Conservation (phyloP, 768 basidiomycete genomes). For the Rhodotorula paludigena region DNA sequence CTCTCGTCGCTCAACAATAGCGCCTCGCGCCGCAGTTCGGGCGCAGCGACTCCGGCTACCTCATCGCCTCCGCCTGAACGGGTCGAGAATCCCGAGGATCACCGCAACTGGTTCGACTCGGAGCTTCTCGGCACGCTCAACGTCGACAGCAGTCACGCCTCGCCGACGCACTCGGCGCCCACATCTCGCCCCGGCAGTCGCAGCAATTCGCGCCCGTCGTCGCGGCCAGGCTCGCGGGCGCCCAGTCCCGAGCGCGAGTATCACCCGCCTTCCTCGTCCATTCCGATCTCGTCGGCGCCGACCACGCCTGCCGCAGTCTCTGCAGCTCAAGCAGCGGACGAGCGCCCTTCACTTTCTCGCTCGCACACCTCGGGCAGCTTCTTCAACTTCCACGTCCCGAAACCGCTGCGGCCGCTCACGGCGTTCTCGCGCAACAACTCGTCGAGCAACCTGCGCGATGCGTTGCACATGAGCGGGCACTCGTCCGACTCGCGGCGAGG, state of each 20-base stretch:
- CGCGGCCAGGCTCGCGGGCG: slow-evolving; percentile 35
- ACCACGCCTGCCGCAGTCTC: neutral
- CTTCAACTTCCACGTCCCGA: slow-evolving; percentile 40
- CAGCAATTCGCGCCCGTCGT: slow-evolving; percentile 39
- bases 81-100: slow-evolving; percentile 24
- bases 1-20: slow-evolving; percentile 20
- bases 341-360: slow-evolving; percentile 22
- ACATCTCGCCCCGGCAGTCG: slow-evolving; percentile 45
- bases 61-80: neutral
- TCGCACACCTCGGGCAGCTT: slow-evolving; percentile 30
- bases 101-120: slow-evolving; percentile 74
- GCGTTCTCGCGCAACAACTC: slow-evolving; percentile 34
- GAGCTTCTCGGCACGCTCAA: slow-evolving; percentile 70
- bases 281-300: slow-evolving; percentile 1
- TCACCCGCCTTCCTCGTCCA: neutral
- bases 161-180: slow-evolving; percentile 42
- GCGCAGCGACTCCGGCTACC: neutral
- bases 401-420: slow-evolving; percentile 40
- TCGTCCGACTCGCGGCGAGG: neutral
- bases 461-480: slow-evolving; percentile 7
- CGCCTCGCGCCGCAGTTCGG: slow-evolving; percentile 12
- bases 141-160: slow-evolving; percentile 38
- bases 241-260: slow-evolving; percentile 4
- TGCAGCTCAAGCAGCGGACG: too few species aligned
- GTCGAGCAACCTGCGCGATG: slow-evolving; percentile 18